These are phyloP conservation scores for Pythium sukuiense DNA, from an alignment of 352 stramenopile species.

Conservation along the genomic window DNA sequence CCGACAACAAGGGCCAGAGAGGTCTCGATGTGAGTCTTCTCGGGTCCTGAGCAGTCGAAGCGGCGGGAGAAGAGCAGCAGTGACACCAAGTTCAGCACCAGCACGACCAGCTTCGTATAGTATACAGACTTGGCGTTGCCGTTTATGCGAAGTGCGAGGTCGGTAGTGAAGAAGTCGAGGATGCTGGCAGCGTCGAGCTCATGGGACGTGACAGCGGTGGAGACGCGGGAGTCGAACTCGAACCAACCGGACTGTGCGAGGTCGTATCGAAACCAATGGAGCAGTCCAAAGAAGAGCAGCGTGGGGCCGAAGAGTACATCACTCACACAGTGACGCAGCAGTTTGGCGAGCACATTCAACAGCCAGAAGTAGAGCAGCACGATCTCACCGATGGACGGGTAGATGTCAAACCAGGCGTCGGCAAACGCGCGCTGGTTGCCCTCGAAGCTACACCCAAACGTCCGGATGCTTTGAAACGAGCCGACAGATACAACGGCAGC, in stretches of 20 bases:
- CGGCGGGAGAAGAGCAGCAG: constrained; percentile 11
- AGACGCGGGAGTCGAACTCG: constrained; percentile 28
- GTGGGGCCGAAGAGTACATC: constrained; percentile 37
- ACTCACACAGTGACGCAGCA: constrained; percentile 25
- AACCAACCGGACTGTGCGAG: constrained; percentile 24
- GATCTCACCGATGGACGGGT: constrained; percentile 30
- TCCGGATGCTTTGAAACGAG: constrained; percentile 21
- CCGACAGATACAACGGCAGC: constrained; percentile 20
- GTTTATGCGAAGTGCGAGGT: constrained; percentile 30
- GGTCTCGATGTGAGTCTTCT: neutral
- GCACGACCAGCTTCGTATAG: constrained; percentile 24
- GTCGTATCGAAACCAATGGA: constrained; percentile 29
- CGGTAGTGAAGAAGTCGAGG: constrained; percentile 29
- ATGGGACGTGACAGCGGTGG: constrained; percentile 25
- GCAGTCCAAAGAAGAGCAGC: constrained; percentile 26
- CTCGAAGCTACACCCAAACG: constrained; percentile 35
- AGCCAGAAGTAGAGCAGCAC: constrained; percentile 34
- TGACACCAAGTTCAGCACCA: constrained; percentile 29
- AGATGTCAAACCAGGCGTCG: constrained; percentile 40
- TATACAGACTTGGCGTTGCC: constrained; percentile 29
- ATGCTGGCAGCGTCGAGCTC: constrained; percentile 27
- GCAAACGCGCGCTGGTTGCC: constrained; percentile 29
- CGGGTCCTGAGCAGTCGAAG: constrained; percentile 1
- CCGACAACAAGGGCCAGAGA: neutral
- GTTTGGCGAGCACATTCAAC: constrained; percentile 31